Base-by-base conservation (phyloP, 2,329 filamentous ascomycete species). In the Aspergillus brunneoviolaceus region DNA sequence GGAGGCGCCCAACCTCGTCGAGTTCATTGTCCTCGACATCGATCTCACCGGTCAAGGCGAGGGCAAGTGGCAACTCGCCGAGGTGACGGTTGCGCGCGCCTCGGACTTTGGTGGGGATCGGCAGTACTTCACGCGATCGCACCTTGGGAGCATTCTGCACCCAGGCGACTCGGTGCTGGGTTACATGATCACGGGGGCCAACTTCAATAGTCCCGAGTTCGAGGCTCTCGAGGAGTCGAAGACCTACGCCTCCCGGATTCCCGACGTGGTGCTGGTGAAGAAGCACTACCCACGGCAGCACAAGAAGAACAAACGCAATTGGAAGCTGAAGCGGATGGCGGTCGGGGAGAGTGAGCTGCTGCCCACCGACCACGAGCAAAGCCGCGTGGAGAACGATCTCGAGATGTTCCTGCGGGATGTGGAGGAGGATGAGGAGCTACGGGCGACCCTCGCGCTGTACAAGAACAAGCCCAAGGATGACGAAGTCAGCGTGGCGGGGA, bases 321-420 rank as follows among this genome's bases (percentile, higher is more conserved):
- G 95, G 95, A 90, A 89, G 76, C 87, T 99, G 76, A 96, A 91
- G 86, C 92, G 95, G 71, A 94, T 99, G 90, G 85, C 84, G 78
- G 93, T 35, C 4, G 33, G 33, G 11, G 33, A 35, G 33, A 35
- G 33, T 35, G 33, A 35, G 11, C 33, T 35, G 11, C 33, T 35
- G 33, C 33, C 33, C 33, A 35, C 33, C 52, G 25, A 14, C 35
- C 91, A 81, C 92, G 45, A 57, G 60, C 33, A n/a, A 57, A 35
- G 33, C 33, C 33, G 33, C 33, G 33, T 96, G 81, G 93, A 98
- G 73, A 86, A 89, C 65, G 95, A 99, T 77, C 99, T 96, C 79
- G 95, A 99, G 81, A 87, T 93, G 85, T 99, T 99, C 86, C 80
- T 99, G 82, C 89, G 90, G 51, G 95, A 99, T 76, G 91, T 99